These are phyloP conservation scores for Boletellus ananas DNA, from an alignment of 768 basidiomycete genomes.

Conservation along the genomic window DNA sequence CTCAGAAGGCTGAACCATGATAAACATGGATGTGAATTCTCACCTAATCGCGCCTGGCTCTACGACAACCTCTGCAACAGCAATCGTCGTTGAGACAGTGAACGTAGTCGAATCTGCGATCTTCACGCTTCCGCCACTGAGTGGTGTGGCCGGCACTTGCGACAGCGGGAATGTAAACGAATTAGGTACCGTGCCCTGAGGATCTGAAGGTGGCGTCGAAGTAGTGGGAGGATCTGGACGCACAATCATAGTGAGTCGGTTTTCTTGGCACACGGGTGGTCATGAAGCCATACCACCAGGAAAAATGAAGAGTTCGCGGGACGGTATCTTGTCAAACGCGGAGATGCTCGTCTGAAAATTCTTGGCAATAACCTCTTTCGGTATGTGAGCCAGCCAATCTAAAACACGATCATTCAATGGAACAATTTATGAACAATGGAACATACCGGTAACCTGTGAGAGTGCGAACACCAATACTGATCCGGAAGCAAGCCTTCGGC, in stretches of 20 bases:
- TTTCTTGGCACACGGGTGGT: background rate
- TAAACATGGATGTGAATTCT: background rate
- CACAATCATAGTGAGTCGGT: background rate
- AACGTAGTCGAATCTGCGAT: slow-evolving; percentile 55
- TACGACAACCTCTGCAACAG: slow-evolving; percentile 52
- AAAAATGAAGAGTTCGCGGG: slow-evolving; percentile 51
- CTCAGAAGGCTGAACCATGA: background rate
- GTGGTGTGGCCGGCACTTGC: slow-evolving; percentile 38
- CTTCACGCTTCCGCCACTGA: slow-evolving; percentile 54
- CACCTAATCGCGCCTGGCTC: slow-evolving; percentile 55
- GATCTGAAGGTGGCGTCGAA: slow-evolving; percentile 29
- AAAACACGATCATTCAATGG: background rate
- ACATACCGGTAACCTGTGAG: slow-evolving; percentile 11
- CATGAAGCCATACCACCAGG: slow-evolving; percentile 27
- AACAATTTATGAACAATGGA: slow-evolving; percentile 18
- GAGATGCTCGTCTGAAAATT: slow-evolving; percentile 49
- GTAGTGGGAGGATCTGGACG: slow-evolving; percentile 34
- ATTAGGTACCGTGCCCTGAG: slow-evolving; percentile 39
- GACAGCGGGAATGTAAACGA: slow-evolving; percentile 52
- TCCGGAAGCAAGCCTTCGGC: background rate
- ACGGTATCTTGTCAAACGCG: slow-evolving; percentile 51
- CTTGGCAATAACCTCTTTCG: slow-evolving; percentile 52
- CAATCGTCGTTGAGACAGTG: slow-evolving; percentile 44
- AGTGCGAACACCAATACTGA: no score
- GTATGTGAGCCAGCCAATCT: slow-evolving; percentile 62